Evolutionary conservation across 148 eudicot species (phyloP), one percentile per base, ranked within the genome.

Genomic region (Rhododendron vialii): DNA sequence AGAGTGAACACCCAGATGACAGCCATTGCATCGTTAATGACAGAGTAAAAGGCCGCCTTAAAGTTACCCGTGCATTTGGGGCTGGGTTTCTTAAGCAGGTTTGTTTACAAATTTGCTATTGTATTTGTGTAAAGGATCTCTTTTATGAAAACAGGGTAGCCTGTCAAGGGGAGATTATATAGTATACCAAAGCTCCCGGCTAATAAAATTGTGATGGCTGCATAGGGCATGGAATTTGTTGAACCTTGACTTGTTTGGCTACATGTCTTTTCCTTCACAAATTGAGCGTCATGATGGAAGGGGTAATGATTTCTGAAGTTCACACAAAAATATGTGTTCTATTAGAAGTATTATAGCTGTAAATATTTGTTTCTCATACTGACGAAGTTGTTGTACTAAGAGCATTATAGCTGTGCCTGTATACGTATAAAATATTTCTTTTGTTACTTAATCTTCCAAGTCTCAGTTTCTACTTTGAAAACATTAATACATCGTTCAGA

Each of bases 31-130:
- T 98, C 85, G 99, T 95, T 83, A 95, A 98, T 84, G 98, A 92
- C 90, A 93, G 99, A 92, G 99, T 98, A 78, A 98, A 98, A 92
- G 99, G 99, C 28, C 98, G 98, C 88, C 94, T 95, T 50, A 95
- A 98, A 88, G 99, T 98, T 84, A 95, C 99, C 83, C 96, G 99
- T 82, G 99, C 99, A 65, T 98, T 98, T 92, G 99, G 99, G 78
- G 99, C 99, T 90, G 99, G 99, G 55, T 98, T 93, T 86, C 98
- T 98, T 75, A 98, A 98, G 87, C 98, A 94, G 97, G 99, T 98
- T 79, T 78, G 95, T 91, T 57, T 48, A 88, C 51, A 1, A 41
- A 36, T 71, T 33, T 7, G 43, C 33, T 65, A 41, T 61, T 1
- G 1, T 14, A 63, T 73, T 36, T 80, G 81, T 81, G 48, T 36